Percentiles rank a stretch among this genome's conserved stretches.
Evolutionary conservation across 2,329 filamentous ascomycete species (phyloP).

Genomic region (Malbranchea zuffiana): DNA sequence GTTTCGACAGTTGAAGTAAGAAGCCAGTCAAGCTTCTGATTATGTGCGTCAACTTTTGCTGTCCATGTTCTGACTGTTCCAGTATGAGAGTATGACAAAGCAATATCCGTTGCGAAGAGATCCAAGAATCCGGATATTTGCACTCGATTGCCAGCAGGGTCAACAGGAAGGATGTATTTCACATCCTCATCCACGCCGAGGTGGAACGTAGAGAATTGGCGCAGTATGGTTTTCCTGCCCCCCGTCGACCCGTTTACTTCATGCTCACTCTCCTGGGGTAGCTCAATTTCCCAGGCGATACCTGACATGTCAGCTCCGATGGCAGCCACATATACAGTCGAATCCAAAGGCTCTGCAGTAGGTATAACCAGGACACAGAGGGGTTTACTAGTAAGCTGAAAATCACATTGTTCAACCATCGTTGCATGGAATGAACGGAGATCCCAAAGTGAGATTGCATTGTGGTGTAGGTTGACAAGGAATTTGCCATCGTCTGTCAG

Average conservation of each 20-base stretch:
- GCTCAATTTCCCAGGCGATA: constrained; percentile 65
- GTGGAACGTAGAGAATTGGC: constrained; percentile 61
- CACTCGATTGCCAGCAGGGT: constrained; percentile 66
- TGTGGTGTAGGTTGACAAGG: constrained; percentile 66
- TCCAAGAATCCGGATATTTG: constrained; percentile 70
- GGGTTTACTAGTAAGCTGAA: constrained; percentile 56
- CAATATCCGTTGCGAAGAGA: constrained; percentile 74
- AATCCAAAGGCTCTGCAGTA: constrained; percentile 44
- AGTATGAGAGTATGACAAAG: constrained; percentile 67
- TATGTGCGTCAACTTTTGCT: constrained; percentile 54
- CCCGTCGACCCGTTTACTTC: constrained; percentile 26
- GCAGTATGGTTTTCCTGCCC: constrained; percentile 36
- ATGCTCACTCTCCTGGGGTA: constrained; percentile 39
- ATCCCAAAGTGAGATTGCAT: constrained; percentile 68
- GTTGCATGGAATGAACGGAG: constrained; percentile 50
- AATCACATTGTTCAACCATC: constrained; percentile 49
- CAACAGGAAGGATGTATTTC: constrained; percentile 62
- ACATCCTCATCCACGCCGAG: constrained; percentile 47
- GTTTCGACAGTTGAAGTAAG: constrained; percentile 74
- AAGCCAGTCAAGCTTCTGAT: constrained; percentile 64
- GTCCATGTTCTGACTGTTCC: constrained; percentile 79
- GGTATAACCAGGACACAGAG: constrained; percentile 68
- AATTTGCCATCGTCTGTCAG: constrained; percentile 67
- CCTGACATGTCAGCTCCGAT: constrained; percentile 69
- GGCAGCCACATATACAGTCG: constrained; percentile 58